A percentile compares a stretch with the other conserved stretches of the same genome.
phyloP scores from a whole-genome alignment of 1,139 yeast species.

The Geotrichum siamense region DNA sequence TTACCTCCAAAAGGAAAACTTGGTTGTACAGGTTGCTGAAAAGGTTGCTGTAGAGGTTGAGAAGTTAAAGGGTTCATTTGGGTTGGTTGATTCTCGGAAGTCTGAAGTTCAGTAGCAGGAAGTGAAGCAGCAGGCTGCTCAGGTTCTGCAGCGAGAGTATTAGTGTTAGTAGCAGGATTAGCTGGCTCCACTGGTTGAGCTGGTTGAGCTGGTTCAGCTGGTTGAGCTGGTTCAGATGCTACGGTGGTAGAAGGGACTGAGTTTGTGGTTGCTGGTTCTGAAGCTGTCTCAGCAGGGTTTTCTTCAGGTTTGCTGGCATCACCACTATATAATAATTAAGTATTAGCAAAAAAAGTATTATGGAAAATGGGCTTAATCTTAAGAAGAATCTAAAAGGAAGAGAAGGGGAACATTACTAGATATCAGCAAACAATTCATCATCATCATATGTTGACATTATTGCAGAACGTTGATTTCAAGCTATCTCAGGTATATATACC shows the following conservation, averaged over 20 bases:
- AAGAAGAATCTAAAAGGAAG: constrained; percentile 8
- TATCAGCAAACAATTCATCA: constrained; percentile 74
- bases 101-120: background rate
- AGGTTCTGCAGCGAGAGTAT: too few species aligned
- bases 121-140: background rate
- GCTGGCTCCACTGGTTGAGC: constrained; percentile 20
- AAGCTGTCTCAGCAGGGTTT: constrained; percentile 2
- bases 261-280: constrained; percentile 12
- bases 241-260: too few species aligned
- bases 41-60: too few species aligned
- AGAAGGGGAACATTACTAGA: constrained; percentile 41
- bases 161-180: background rate
- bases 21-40: too few species aligned
- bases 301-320: constrained; percentile 20
- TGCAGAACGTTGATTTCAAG: constrained; percentile 13
- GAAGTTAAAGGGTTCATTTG: background rate
- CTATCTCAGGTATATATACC: constrained; percentile 16
- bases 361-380: constrained; percentile 7
- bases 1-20: too few species aligned
- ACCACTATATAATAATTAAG: constrained; percentile 15
- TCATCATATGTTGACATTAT: constrained; percentile 63
- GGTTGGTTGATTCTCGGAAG: background rate
- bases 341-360: constrained; percentile 14
- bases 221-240: constrained; percentile 7
- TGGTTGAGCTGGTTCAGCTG: constrained; percentile 10